Evolutionary conservation across 2,329 filamentous ascomycete genomes (phyloP), one percentile per base, ranked within the genome.

Genomic region (Aureobasidium sp.): DNA sequence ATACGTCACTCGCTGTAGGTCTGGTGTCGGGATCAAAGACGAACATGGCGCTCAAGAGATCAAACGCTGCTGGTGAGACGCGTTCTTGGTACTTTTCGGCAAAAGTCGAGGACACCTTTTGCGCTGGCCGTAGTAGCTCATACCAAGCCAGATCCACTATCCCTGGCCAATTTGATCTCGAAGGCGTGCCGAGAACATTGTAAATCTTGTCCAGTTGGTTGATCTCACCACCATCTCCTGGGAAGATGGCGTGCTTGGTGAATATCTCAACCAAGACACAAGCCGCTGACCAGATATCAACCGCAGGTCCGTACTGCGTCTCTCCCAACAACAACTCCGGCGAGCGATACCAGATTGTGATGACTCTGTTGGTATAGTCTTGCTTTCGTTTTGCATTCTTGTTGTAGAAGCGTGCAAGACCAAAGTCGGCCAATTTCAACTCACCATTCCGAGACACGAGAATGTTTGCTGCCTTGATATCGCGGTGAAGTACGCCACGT

Each of bases 401-500:
- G 37, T 91, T 90, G 71, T 96, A 99, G 75, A 99, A 99, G 41
- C 95, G 87, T 14, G 94, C 94, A 15, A 99, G 83, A 22, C 94
- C 94, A 74, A 99, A 99, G 74, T 99, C 94, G 34, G 94, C 94
- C 65, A 96, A 83, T 74, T 97, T 99, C 62, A 99, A 78, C 62
- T 91, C 84, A 5, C 94, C 94, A 11, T 89, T 87, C 67, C 87
- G 95, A 76, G 91, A 96, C 63, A 99, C 90, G 25, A 99, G 81
- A 63, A 97, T 97, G 70, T 99, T 99, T 62, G 94, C 94, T 1
- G 94, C 94, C 76, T 99, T 99, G 77, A 99, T 97, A 70, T 99
- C 94, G 64, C 94, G 89, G 75, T 99, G 94, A 3, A 99, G 80
- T 14, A 99, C 93, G n/a, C 94, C 91, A 39, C 91, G 84, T 51